Conservation (phyloP, 2,329 filamentous ascomycete genomes). For the Cladosporium austrohemisphaericum region DNA sequence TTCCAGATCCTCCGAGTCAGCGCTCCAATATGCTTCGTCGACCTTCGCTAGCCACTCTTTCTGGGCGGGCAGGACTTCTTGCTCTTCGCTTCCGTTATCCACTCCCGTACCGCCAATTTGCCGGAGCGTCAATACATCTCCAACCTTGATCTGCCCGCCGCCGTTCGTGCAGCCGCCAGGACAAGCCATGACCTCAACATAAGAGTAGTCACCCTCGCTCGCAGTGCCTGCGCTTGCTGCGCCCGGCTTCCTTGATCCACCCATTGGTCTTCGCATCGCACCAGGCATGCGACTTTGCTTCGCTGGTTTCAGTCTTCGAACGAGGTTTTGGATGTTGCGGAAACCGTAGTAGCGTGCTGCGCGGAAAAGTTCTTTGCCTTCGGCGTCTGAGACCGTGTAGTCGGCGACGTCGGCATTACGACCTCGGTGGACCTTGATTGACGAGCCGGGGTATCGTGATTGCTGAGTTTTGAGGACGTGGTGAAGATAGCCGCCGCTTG, state of each 20-base stretch:
- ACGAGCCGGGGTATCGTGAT: conserved; percentile 65
- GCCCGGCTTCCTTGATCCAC: conserved; percentile 37
- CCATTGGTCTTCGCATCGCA: conserved; percentile 55
- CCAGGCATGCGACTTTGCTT: conserved; percentile 76
- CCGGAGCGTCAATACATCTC: conserved; percentile 59
- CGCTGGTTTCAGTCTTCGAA: conserved; percentile 82
- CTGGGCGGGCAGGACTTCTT: conserved; percentile 63
- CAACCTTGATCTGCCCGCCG: conserved; percentile 88
- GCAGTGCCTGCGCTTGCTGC: conserved; percentile 34
- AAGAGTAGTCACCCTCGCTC: conserved; percentile 65
- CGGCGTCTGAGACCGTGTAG: conserved; percentile 61
- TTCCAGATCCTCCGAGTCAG: conserved; percentile 23
- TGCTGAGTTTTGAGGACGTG: conserved; percentile 77
- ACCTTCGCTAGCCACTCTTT: conserved; percentile 79
- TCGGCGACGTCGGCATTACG: conserved; percentile 90
- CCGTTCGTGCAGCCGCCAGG: conserved; percentile 98
- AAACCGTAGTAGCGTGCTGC: conserved; percentile 95
- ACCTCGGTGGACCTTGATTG: conserved; percentile 68
- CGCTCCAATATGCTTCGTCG: conserved; percentile 49
- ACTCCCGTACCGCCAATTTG: conserved; percentile 31
- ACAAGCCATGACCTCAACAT: conserved; percentile 98
- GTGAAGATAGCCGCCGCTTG: conserved; percentile 84
- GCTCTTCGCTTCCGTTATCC: conserved; percentile 32
- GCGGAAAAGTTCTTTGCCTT: conserved; percentile 57
- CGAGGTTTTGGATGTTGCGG: conserved; percentile 95